Evolutionary conservation across 129 eudicot genomes (phyloP).

Genomic region (Gnaphalium uliginosum): DNA sequence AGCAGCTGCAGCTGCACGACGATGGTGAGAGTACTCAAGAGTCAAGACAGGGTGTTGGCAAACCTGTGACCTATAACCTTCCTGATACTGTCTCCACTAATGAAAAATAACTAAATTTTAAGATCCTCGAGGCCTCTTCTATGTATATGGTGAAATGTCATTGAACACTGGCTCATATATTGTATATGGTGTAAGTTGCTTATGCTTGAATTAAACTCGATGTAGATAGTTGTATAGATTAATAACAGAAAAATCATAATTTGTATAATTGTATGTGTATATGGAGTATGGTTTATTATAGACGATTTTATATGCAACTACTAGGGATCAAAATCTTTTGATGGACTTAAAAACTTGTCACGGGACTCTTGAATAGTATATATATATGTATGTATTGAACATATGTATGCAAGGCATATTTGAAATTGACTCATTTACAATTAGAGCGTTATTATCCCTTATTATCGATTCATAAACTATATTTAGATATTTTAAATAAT

Average conservation of each 20-base stretch:
- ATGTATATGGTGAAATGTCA: neutral
- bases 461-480: too few species aligned
- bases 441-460: too few species aligned
- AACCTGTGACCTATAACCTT: conserved; percentile 73
- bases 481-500: too few species aligned
- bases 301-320: neutral
- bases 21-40: conserved; percentile 99
- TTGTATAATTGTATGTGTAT: too few species aligned
- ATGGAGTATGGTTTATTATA: neutral
- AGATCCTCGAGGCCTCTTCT: neutral
- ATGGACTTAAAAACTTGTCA: neutral
- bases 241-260: neutral
- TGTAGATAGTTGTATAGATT: conserved; percentile 13
- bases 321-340: neutral
- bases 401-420: too few species aligned
- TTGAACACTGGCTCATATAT: neutral
- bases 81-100: conserved; percentile 53
- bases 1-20: conserved; percentile 97
- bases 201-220: neutral
- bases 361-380: too few species aligned
- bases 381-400: too few species aligned
- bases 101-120: conserved; percentile 35
- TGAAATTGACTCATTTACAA: too few species aligned
- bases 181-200: neutral
- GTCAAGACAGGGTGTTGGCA: conserved; percentile 76